Evolutionary conservation across 1,284 basidiomycete genomes (phyloP).

Genomic region (Malassezia restricta): DNA sequence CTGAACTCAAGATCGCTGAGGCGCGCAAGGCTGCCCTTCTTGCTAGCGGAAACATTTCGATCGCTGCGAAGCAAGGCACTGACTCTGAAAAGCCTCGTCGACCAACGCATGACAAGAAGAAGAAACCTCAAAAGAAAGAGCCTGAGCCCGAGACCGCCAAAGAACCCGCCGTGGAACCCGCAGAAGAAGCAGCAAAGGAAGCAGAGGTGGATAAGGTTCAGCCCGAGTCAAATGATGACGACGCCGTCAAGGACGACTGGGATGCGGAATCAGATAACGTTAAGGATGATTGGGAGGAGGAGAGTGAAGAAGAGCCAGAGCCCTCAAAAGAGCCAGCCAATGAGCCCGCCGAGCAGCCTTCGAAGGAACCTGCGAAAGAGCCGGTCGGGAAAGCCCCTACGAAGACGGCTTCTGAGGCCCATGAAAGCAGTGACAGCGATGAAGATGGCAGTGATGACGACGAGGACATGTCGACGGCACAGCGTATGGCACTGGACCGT

Average conservation of each 20-base stretch:
- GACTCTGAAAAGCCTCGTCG: constrained; percentile 45
- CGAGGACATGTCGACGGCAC: constrained; percentile 44
- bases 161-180: constrained; percentile 20
- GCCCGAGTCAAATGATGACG: constrained; percentile 30
- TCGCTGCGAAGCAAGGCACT: constrained; percentile 61
- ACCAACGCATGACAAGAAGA: constrained; percentile 68
- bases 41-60: constrained; percentile 66
- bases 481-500: constrained; percentile 58
- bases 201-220: constrained; percentile 26
- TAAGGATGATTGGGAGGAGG: constrained; percentile 78
- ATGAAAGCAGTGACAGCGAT: constrained; percentile 55
- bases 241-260: constrained; percentile 47
- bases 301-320: constrained; percentile 55
- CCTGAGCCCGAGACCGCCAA: constrained; percentile 9
- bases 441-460: constrained; percentile 46
- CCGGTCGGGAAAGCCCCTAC: constrained; percentile 10
- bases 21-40: constrained; percentile 80
- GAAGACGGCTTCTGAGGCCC: constrained; percentile 24
- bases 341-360: constrained; percentile 52
- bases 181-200: constrained; percentile 37
- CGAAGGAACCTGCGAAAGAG: neutral
- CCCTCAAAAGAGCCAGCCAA: neutral
- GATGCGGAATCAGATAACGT: constrained; percentile 49
- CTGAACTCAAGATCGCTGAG: constrained; percentile 81
- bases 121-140: constrained; percentile 51